Evolutionary conservation across 2,329 filamentous ascomycete genomes (phyloP).

Genomic region (Aspergillus sp.): DNA sequence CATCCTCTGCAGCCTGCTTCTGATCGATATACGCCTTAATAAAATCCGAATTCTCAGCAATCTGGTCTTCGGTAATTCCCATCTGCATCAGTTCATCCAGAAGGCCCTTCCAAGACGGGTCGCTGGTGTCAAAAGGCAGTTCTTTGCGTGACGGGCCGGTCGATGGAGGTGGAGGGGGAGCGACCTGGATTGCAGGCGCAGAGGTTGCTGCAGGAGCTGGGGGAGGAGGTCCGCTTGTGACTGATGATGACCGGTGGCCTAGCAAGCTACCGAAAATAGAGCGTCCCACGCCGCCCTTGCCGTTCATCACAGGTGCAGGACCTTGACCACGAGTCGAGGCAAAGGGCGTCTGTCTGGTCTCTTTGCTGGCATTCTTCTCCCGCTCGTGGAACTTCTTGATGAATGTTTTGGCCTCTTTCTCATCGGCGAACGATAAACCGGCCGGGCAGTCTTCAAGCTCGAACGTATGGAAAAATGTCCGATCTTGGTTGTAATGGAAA

Average conservation of each 20-base stretch:
- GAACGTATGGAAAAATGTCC: slow-evolving; percentile 96
- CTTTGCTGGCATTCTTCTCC: slow-evolving; percentile 91
- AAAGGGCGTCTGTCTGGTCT: slow-evolving; percentile 73
- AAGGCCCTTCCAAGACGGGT: slow-evolving; percentile 56
- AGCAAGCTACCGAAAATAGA: slow-evolving; percentile 47
- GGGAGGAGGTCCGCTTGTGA: slow-evolving; percentile 23
- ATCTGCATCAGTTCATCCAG: slow-evolving; percentile 56
- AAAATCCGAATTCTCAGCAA: slow-evolving; percentile 60
- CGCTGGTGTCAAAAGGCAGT: slow-evolving; percentile 52
- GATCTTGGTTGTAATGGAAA: slow-evolving; percentile 92
- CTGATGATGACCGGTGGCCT: slow-evolving; percentile 45
- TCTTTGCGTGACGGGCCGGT: slow-evolving; percentile 22
- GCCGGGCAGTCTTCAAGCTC: slow-evolving; percentile 90
- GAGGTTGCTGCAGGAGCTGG: slow-evolving; percentile 16
- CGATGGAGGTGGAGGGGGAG: slow-evolving; percentile 23
- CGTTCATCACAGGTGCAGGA: slow-evolving; percentile 37
- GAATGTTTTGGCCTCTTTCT: slow-evolving; percentile 96
- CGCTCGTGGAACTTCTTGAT: slow-evolving; percentile 95
- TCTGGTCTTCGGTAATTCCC: slow-evolving; percentile 63
- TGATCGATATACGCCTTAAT: slow-evolving; percentile 62
- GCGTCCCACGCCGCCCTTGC: slow-evolving; percentile 42
- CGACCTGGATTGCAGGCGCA: slow-evolving; percentile 23
- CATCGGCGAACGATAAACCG: slow-evolving; percentile 85
- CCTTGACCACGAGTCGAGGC: slow-evolving; percentile 44
- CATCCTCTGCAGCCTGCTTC: slow-evolving; percentile 49